Conservation (phyloP, 345 rosid genomes). For the Aquilaria yunnanensis region DNA sequence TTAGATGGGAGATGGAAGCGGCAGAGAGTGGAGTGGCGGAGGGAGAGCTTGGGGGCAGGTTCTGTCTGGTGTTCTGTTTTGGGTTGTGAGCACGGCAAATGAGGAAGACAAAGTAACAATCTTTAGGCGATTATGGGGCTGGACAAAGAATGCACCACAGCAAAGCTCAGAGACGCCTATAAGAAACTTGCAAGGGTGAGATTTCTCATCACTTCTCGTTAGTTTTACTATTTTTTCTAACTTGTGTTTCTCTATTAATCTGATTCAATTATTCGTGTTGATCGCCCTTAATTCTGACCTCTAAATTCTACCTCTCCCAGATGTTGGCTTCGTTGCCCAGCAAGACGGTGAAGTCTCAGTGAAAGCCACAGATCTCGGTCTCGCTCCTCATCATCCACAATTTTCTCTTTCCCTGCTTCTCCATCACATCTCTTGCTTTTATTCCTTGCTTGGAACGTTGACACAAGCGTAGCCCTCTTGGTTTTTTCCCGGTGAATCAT, state of each 20-base stretch:
- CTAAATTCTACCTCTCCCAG: no score
- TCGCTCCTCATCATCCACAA: conserved; percentile 28
- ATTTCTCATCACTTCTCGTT: not conserved
- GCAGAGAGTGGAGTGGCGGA: no score
- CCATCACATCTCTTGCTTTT: conserved; percentile 25
- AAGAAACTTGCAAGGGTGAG: conserved; percentile 89
- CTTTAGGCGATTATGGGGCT: conserved; percentile 69
- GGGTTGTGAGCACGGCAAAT: conserved; percentile 28
- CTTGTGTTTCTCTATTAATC: not conserved
- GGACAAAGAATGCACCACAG: conserved; percentile 60
- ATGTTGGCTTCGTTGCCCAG: no score
- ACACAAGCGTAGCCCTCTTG: not conserved
- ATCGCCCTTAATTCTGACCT: no score
- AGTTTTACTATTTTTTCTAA: not conserved
- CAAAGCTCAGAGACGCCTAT: conserved; percentile 78
- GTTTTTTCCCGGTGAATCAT: no score
- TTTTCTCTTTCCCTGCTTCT: conserved; percentile 10
- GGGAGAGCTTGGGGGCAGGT: no score
- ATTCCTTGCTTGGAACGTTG: conserved; percentile 28
- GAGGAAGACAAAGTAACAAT: conserved; percentile 39
- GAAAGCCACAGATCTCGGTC: conserved; percentile 66
- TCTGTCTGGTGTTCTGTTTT: not conserved
- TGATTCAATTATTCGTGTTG: not conserved
- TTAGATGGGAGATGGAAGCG: no score
- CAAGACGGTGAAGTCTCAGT: conserved; percentile 20